Evolutionary conservation across 768 basidiomycete species (phyloP).

Genomic region (Daedaleopsis sinensis): DNA sequence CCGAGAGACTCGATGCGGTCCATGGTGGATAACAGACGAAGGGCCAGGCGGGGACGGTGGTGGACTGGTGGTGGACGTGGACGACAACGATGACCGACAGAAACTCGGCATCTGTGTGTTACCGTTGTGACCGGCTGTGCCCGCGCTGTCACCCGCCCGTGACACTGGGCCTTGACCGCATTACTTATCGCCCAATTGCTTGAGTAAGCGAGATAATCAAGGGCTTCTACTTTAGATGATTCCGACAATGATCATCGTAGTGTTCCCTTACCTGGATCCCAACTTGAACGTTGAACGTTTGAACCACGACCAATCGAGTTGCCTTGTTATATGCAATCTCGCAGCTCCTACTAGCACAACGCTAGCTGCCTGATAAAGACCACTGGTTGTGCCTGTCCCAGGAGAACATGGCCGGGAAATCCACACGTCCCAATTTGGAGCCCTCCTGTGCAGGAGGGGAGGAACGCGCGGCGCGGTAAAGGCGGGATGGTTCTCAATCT

Average conservation of each 20-base stretch:
- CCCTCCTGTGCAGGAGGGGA: constrained; percentile 12
- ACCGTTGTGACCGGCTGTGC: background rate
- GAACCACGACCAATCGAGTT: too few species aligned
- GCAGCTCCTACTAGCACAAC: background rate
- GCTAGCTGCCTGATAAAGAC: too few species aligned
- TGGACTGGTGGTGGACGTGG: constrained; percentile 15
- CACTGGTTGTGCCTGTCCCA: background rate
- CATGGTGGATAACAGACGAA: constrained; percentile 62
- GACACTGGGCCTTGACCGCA: too few species aligned
- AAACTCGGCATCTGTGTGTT: background rate
- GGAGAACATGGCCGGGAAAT: constrained; percentile 1
- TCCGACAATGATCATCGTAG: too few species aligned
- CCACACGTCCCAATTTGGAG: constrained; percentile 15
- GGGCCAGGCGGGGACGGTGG: background rate
- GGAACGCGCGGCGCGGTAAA: background rate
- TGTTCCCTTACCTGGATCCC: too few species aligned
- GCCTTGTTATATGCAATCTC: background rate
- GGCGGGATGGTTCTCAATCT: constrained; percentile 1
- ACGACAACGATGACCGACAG: constrained; percentile 1
- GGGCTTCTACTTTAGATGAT: too few species aligned
- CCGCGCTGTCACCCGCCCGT: too few species aligned
- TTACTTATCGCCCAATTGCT: too few species aligned
- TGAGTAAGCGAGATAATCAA: too few species aligned
- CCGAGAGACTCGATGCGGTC: constrained; percentile 79
- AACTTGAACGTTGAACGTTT: too few species aligned